These are phyloP conservation scores for Tricholoma hemisulphureum DNA, from an alignment of 768 basidiomycete species.

Conservation along the genomic window DNA sequence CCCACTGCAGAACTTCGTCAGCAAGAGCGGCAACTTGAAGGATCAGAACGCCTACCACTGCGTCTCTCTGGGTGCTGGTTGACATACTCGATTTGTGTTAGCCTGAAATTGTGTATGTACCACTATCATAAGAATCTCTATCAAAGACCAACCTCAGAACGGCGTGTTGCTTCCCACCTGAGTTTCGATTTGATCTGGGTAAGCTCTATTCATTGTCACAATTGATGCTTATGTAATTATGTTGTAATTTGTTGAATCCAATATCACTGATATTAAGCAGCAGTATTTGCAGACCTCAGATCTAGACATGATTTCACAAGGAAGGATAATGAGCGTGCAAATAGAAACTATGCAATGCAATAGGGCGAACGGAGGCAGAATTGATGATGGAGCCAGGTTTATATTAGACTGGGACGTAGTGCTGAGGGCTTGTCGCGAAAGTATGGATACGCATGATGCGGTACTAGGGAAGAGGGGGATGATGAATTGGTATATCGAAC, in stretches of 20 bases:
- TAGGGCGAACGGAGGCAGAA: constrained; percentile 11
- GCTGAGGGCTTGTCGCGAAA: constrained; percentile 30
- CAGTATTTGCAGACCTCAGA: constrained; percentile 6
- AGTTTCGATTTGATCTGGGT: no score
- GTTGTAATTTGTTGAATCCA: no score
- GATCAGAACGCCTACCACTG: background rate
- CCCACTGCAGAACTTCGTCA: constrained; percentile 38
- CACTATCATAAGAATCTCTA: no score
- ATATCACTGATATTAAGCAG: background rate
- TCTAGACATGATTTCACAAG: constrained; percentile 16
- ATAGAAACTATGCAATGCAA: constrained; percentile 17
- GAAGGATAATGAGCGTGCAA: constrained; percentile 9
- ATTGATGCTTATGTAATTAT: no score
- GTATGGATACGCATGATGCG: constrained; percentile 13
- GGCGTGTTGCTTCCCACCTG: no score
- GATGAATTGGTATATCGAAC: constrained; percentile 40
- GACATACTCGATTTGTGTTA: background rate
- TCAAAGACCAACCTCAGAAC: no score
- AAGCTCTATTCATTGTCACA: no score
- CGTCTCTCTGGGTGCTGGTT: constrained; percentile 1
- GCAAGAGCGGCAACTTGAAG: background rate
- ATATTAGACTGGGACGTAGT: constrained; percentile 34
- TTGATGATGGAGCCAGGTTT: constrained; percentile 15
- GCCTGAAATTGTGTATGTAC: no score
- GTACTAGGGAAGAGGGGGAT: constrained; percentile 30